A percentile compares a stretch with the other conserved stretches of the same genome.
Conservation (phyloP, 768 basidiomycete species). For the Hericium coralloides region DNA sequence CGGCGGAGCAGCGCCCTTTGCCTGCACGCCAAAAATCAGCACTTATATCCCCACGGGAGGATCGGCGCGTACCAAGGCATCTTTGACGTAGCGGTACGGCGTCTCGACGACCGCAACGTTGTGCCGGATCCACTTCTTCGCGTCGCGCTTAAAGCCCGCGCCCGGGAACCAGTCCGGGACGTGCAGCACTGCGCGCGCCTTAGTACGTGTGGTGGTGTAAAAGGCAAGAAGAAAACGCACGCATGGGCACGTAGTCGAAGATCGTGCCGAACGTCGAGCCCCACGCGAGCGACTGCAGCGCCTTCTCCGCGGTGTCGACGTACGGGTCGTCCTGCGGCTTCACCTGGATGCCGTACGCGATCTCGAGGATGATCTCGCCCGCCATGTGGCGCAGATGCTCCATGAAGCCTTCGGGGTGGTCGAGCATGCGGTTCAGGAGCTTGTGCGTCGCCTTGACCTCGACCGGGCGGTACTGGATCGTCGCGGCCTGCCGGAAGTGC, state of each 20-base stretch:
- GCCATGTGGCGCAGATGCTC: slow-evolving; percentile 11
- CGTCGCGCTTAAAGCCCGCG: not conserved
- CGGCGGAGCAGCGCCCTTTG: slow-evolving; percentile 7
- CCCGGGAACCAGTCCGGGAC: not conserved
- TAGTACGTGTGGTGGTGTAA: not conserved
- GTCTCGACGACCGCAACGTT: not conserved
- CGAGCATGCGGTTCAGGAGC: slow-evolving; percentile 15
- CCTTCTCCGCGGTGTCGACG: not conserved
- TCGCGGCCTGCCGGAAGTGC: not conserved
- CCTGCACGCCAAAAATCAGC: not conserved
- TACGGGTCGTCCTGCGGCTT: not conserved
- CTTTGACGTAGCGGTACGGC: not conserved
- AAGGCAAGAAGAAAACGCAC: not conserved
- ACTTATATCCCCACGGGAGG: too few species aligned
- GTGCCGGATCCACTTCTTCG: not conserved
- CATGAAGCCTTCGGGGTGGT: slow-evolving; percentile 30
- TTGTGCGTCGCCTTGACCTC: not conserved
- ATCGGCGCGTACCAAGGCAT: not conserved
- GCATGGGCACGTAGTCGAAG: not conserved
- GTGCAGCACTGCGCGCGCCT: not conserved
- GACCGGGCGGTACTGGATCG: not conserved
- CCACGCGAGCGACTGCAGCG: not conserved
- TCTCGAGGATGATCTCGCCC: not conserved
- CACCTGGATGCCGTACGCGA: not conserved
- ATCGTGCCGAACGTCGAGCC: not conserved